Evolutionary conservation across 179 eudicot species (phyloP), one percentile per base, ranked within the genome.

Genomic region (Gypsophila paniculata): DNA sequence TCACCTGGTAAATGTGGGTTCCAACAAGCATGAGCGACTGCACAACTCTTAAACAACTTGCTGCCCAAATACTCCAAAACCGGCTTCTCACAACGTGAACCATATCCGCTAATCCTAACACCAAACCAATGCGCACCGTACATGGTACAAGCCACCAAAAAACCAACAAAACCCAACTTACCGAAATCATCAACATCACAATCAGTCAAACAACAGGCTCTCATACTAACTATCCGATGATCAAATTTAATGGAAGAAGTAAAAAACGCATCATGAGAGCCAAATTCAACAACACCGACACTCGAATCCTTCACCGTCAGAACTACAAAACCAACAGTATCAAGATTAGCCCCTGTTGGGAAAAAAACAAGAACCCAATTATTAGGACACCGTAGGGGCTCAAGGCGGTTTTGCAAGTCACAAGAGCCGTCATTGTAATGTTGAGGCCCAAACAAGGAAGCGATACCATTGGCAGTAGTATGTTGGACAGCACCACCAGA

Each of bases 1-100:
- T 79, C 79, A 2, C 63, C 72, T 19, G 49, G 72, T 69, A 66
- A 29, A 79, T 79, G 76, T 5, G 82, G 82, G 55, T 72, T 79
- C 82, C 82, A 75, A 72, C 79, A 79, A 60, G 75, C 79, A 79
- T 67, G 38, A 19, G 60, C 79, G 53, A 79, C 82, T 8, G 55
- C 68, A 44, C 70, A 70, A 71, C 69, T 79, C 21, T 58, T 79
- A 36, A 79, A 79, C 55, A 42, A 53, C 70, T 79, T 79, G 52
- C 76, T 32, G 12, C 79, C 82, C 38, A 79, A 5, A 62, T 71
- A 54, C 61, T 66, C 69, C 73, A 79, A 75, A 25, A 44, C 67
- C 18, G 82, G 82, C 65, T 60, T 66, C 32, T 72, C 59, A 46
- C 39, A 71, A 51, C 52, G 46, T 5, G 71, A 39, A 73, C 68